Conservation (phyloP, 2,329 filamentous ascomycete species). For the Fusarium kyushuense region DNA sequence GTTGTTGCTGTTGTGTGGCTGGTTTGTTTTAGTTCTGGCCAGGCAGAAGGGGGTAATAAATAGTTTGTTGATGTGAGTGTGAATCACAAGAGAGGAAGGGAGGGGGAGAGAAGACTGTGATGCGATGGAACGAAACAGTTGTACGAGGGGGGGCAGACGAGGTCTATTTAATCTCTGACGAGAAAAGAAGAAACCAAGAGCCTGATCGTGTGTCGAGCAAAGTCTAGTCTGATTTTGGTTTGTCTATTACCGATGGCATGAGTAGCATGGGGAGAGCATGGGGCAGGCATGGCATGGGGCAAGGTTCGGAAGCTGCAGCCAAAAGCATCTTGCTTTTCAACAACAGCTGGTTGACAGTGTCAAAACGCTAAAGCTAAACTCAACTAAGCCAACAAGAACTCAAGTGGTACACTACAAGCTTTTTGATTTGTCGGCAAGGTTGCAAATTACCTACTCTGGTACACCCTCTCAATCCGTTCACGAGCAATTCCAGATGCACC, state of each 20-base stretch:
- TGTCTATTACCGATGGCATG: slow-evolving; percentile 1
- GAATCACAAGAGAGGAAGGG: slow-evolving; percentile 24
- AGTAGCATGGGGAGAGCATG: neutral
- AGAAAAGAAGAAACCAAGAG: slow-evolving; percentile 18
- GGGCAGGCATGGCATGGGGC: neutral
- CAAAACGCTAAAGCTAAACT: slow-evolving; percentile 4
- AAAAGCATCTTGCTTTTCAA: neutral
- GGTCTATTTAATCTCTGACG: slow-evolving; percentile 46
- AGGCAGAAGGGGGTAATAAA: slow-evolving; percentile 5
- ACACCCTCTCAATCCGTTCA: slow-evolving; percentile 30
- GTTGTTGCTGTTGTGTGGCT: neutral
- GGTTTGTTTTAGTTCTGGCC: slow-evolving; percentile 2
- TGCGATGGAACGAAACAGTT: slow-evolving; percentile 38
- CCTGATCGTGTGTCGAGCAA: neutral
- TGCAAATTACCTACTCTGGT: slow-evolving; percentile 28
- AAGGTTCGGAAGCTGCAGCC: slow-evolving; percentile 12
- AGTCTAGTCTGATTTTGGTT: slow-evolving; percentile 4
- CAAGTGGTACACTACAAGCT: slow-evolving; percentile 16
- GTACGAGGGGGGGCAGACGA: slow-evolving; percentile 39
- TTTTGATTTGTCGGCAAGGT: slow-evolving; percentile 7
- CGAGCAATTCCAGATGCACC: slow-evolving; percentile 32
- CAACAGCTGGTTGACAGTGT: neutral
- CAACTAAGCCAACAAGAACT: slow-evolving; percentile 3
- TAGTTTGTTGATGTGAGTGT: slow-evolving; percentile 14
- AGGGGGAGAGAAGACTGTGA: slow-evolving; percentile 19